A percentile compares a stretch with the other conserved stretches of the same genome.
Evolutionary conservation across 1,284 basidiomycete genomes (phyloP).

Genomic region (Spongispora temasekensis): DNA sequence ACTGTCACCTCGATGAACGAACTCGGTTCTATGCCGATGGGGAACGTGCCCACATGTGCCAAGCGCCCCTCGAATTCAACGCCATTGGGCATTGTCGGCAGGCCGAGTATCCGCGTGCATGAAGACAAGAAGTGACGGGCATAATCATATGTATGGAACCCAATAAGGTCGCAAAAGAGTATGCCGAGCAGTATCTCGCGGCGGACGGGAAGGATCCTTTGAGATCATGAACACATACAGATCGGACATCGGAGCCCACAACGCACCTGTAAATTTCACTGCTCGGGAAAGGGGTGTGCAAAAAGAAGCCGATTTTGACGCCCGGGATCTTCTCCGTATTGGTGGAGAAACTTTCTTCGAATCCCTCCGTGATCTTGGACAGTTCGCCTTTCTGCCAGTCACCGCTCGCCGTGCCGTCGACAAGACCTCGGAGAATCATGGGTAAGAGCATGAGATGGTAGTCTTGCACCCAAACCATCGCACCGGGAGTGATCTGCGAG

Average conservation of each 20-base stretch:
- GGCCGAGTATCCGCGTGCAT: slow-evolving; percentile 92
- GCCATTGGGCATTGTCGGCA: slow-evolving; percentile 98
- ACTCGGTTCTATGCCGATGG: slow-evolving; percentile 95
- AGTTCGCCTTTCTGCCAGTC: slow-evolving; percentile 70
- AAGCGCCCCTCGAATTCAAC: slow-evolving; percentile 95
- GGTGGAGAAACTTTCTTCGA: slow-evolving; percentile 56
- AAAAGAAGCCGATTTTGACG: slow-evolving; percentile 96
- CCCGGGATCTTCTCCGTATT: slow-evolving; percentile 48
- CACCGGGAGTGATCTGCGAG: slow-evolving; percentile 75
- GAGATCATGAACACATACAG: slow-evolving; percentile 8
- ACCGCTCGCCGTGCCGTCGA: slow-evolving; percentile 71
- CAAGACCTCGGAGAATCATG: slow-evolving; percentile 86
- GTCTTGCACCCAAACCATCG: slow-evolving; percentile 99
- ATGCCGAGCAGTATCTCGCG: slow-evolving; percentile 96
- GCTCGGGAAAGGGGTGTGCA: slow-evolving; percentile 98
- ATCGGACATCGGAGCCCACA: slow-evolving; percentile 15
- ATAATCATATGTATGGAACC: slow-evolving; percentile 99
- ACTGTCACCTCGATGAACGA: slow-evolving; percentile 80
- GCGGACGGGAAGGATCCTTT: slow-evolving; percentile 92
- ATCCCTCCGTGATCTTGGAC: slow-evolving; percentile 74
- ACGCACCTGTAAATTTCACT: slow-evolving; percentile 96
- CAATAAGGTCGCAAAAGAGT: slow-evolving; percentile 94
- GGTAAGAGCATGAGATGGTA: slow-evolving; percentile 98
- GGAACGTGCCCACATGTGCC: slow-evolving; percentile 97
- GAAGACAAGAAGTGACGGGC: slow-evolving; percentile 98